Evolutionary conservation across 2,329 filamentous ascomycete species (phyloP), one percentile per base, ranked within the genome.

Genomic region (Davidsoniella virescens): DNA sequence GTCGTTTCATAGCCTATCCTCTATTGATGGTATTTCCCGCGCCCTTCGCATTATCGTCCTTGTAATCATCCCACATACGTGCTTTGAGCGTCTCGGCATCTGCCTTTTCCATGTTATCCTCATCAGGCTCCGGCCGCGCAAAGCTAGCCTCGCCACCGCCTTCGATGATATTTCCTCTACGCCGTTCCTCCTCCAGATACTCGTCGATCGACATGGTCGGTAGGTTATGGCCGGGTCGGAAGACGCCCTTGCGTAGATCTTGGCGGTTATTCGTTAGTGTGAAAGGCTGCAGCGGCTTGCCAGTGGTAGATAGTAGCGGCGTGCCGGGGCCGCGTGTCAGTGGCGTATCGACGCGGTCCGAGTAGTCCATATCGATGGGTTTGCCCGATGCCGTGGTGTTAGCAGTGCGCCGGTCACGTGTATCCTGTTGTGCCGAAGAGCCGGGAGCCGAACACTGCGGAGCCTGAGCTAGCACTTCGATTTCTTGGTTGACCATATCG

Each of bases 161-260:
- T 61, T 95, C 84, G 50, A 96, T 85, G 52, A 98, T 88, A 17
- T 86, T 86, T 14, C 92, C 92, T 55, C 84, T 72, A 56, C 76
- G 75, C 60, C 76, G 75, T 68, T 96, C 92, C 64, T 96, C 90
- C 48, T 93, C 92, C 14, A 98, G 70, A 61, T 96, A 98, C 67
- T 98, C 92, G 58, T 98, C 92, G 54, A 98, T 95, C 1, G 79
- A 85, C 92, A 98, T 96, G 2, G 92, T 96, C 1, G 92, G 92
- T 52, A 98, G 68, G 65, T 86, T 95, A 63, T 98, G 92, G 6
- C 92, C 87, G 0, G 87, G 78, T 50, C 85, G 75, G 65, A 98
- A 98, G 0, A 98, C 90, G 2, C 83, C 83, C 52, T 80, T 72
- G 54, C 80, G 76, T 53, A 94, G 65, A 54, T 87, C 80, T 54